Conservation (phyloP, 345 rosid species). For the Linum trigynum region DNA sequence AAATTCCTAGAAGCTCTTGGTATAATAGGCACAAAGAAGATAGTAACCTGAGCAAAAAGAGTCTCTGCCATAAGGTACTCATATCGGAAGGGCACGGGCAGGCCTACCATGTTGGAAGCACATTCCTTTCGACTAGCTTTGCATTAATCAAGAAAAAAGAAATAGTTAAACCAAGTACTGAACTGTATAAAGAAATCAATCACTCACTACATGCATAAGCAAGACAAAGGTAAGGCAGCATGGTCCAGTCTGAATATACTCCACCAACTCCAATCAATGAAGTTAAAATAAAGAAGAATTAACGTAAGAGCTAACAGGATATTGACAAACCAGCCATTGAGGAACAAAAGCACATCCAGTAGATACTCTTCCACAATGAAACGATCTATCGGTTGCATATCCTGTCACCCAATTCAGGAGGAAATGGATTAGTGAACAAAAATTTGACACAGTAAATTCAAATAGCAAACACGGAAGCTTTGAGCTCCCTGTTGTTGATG, state of each 20-base stretch:
- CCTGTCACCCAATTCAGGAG: slow-evolving; percentile 39
- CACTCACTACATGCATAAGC: not conserved
- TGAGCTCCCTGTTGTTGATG: not conserved
- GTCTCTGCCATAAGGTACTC: slow-evolving; percentile 99
- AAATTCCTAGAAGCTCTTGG: not conserved
- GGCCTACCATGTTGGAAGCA: slow-evolving; percentile 82
- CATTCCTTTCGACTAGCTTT: slow-evolving; percentile 99
- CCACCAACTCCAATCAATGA: not conserved
- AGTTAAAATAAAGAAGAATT: not conserved
- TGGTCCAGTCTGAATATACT: not conserved
- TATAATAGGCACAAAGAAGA: not conserved
- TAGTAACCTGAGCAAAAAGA: slow-evolving; percentile 81
- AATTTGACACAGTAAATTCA: not conserved
- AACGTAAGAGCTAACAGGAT: not conserved
- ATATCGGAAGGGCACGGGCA: slow-evolving; percentile 91
- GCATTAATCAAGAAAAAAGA: slow-evolving; percentile 52
- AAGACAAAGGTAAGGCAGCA: not conserved
- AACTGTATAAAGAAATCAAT: not conserved
- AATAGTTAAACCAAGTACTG: slow-evolving; percentile 15
- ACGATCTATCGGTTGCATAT: slow-evolving; percentile 88
- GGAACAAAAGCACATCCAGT: slow-evolving; percentile 84
- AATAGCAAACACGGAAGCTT: not conserved
- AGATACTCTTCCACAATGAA: slow-evolving; percentile 88
- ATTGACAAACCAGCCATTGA: slow-evolving; percentile 86
- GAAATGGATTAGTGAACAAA: slow-evolving; percentile 7